Evolutionary conservation across 208 protist species (phyloP).

Genomic region (Trichomonas vaginalis): DNA sequence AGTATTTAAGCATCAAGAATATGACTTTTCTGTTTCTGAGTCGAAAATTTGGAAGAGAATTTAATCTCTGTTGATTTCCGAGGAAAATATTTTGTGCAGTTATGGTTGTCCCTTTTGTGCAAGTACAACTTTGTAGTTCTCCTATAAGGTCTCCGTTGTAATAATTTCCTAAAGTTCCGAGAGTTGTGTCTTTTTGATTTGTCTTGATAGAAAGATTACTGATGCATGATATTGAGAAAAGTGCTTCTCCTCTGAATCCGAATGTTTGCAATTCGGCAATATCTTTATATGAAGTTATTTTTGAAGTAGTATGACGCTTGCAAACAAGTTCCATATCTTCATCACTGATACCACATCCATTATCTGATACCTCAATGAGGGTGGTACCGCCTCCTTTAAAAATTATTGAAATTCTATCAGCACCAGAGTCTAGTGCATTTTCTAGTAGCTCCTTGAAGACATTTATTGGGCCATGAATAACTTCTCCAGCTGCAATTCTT

Average conservation of each 20-base stretch:
- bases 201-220: background rate
- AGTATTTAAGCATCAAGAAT: background rate
- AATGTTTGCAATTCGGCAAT: constrained; percentile 51
- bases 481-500: constrained; percentile 50
- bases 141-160: background rate
- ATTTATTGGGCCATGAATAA: constrained; percentile 47
- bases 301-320: constrained; percentile 45
- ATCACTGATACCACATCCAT: background rate
- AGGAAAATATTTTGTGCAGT: background rate
- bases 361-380: background rate
- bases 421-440: constrained; percentile 52
- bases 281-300: constrained; percentile 52
- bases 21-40: background rate
- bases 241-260: constrained; percentile 85
- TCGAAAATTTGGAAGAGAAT: background rate
- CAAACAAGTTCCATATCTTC: background rate
- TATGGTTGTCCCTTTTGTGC: background rate
- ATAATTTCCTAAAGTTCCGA: background rate
- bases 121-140: background rate
- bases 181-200: background rate
- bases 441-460: constrained; percentile 58
- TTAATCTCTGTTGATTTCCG: background rate
- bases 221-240: constrained; percentile 58
- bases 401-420: constrained; percentile 39
- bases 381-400: constrained; percentile 18